These are phyloP conservation scores for Catenaria anguillulae DNA, from an alignment of 371 early-diverging fungal genomes.

Conservation along the genomic window DNA sequence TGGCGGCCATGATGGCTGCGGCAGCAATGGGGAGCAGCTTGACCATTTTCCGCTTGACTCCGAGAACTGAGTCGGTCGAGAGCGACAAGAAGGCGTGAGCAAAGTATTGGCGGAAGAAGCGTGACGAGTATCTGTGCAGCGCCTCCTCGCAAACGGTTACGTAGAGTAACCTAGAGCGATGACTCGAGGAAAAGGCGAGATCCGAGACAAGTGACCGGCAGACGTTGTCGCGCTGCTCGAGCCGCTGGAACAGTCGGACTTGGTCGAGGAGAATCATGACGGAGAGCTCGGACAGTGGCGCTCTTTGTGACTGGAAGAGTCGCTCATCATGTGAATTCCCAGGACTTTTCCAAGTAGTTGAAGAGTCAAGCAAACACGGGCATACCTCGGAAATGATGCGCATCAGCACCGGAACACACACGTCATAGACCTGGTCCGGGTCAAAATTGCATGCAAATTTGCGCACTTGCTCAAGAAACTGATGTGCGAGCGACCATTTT, in stretches of 20 bases:
- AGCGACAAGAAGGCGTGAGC: constrained; percentile 5
- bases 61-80: constrained; percentile 3
- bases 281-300: neutral
- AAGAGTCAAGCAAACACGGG: too few species aligned
- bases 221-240: constrained; percentile 8
- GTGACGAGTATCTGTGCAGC: neutral
- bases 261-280: neutral
- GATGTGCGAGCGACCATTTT: constrained; percentile 6
- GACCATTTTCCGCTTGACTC: constrained; percentile 3
- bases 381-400: constrained; percentile 6
- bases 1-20: neutral
- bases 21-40: neutral
- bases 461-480: neutral
- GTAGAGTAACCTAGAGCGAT: constrained; percentile 4
- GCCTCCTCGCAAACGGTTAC: neutral
- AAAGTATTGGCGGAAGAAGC: constrained; percentile 8
- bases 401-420: constrained; percentile 7
- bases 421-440: constrained; percentile 5
- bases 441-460: constrained; percentile 8
- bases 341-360: too few species aligned
- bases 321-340: too few species aligned
- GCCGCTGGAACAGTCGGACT: constrained; percentile 2
- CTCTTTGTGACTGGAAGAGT: neutral
- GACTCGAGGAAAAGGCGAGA: neutral
- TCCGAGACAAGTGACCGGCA: constrained; percentile 6